Evolutionary conservation across 2,329 filamentous ascomycete species (phyloP).

Genomic region (Albophoma yamanashiensis): DNA sequence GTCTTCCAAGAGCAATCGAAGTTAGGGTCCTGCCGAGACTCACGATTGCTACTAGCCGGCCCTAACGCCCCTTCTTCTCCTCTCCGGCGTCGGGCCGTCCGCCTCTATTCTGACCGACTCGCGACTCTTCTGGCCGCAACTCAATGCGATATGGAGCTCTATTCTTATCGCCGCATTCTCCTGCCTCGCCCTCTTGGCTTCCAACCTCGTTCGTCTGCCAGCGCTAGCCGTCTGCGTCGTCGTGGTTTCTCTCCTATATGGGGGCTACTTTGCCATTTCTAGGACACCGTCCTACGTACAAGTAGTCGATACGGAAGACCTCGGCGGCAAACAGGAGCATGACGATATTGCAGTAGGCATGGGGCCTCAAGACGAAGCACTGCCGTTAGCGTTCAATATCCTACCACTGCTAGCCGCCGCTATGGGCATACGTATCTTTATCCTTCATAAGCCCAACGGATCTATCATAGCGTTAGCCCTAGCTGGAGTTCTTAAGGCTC

Average conservation of each 20-base stretch:
- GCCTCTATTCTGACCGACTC: neutral
- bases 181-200: neutral
- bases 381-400: neutral
- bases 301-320: neutral
- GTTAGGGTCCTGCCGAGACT: neutral
- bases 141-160: neutral
- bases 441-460: neutral
- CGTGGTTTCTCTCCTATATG: neutral
- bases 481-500: slow-evolving; percentile 18
- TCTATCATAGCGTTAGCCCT: slow-evolving; percentile 1
- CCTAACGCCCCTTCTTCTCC: neutral
- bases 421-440: neutral
- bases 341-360: neutral
- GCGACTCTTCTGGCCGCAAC: neutral
- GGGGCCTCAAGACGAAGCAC: neutral
- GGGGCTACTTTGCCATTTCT: neutral
- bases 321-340: neutral
- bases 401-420: neutral
- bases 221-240: neutral
- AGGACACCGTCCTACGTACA: neutral
- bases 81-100: neutral
- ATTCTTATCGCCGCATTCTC: neutral
- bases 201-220: neutral
- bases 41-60: neutral
- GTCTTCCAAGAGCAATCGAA: neutral